Conservation (phyloP, 2,329 filamentous ascomycete genomes). For the Phoma sp. region DNA sequence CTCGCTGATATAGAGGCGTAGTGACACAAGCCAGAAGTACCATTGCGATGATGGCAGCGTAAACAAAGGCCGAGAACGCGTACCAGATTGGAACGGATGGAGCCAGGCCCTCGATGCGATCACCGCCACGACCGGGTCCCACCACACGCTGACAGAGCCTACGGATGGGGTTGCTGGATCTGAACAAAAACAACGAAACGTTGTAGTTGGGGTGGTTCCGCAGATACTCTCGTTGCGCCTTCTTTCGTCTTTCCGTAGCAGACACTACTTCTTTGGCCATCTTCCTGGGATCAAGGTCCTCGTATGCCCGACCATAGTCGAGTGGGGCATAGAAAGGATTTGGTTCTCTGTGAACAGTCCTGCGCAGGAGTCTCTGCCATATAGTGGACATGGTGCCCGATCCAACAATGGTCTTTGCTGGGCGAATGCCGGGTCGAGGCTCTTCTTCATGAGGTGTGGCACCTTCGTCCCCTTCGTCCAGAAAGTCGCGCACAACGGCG, state of each 20-base stretch:
- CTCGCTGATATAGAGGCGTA: conserved; percentile 90
- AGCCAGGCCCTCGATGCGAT: conserved; percentile 86
- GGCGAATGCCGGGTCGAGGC: conserved; percentile 45
- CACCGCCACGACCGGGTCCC: conserved; percentile 83
- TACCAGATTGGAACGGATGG: conserved; percentile 94
- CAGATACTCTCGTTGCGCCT: conserved; percentile 89
- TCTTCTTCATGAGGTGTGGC: conserved; percentile 35
- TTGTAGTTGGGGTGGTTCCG: conserved; percentile 89
- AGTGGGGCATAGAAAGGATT: conserved; percentile 95
- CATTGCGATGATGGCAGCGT: conserved; percentile 94
- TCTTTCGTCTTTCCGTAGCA: conserved; percentile 80
- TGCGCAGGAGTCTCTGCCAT: conserved; percentile 66
- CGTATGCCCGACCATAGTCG: conserved; percentile 71
- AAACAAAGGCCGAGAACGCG: conserved; percentile 89
- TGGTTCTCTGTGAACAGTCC: conserved; percentile 72
- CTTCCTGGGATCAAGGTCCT: conserved; percentile 80
- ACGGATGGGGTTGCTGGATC: conserved; percentile 76
- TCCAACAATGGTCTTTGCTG: conserved; percentile 55
- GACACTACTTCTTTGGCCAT: conserved; percentile 92
- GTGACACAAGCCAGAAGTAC: conserved; percentile 94
- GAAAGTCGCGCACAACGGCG: conserved; percentile 90
- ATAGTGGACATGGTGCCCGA: conserved; percentile 65
- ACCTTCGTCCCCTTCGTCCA: conserved; percentile 71
- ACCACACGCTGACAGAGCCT: conserved; percentile 87
- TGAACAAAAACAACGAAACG: conserved; percentile 87